Evolutionary conservation across 2,329 filamentous ascomycete species (phyloP), one percentile per base, ranked within the genome.

Genomic region (Mycosphaerelloides madeirae): DNA sequence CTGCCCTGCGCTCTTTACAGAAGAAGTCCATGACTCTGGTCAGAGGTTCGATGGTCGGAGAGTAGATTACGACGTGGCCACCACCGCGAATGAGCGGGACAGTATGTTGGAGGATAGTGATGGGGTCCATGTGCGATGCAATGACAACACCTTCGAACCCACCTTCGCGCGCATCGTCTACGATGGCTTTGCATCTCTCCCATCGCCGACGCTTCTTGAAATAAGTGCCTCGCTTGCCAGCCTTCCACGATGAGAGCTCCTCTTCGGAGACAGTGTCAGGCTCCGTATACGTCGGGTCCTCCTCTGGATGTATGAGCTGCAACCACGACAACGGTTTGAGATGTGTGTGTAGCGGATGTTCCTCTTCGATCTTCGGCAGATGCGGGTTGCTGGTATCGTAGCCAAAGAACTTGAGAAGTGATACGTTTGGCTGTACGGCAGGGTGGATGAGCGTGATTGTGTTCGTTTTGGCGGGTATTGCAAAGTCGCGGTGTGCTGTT

Each of bases 241-340:
- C 79, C 69, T 96, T 97, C 78, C 85, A 82, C 1, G 75, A 69
- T 0, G 78, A 71, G 2, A 97, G 71, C 18, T 78, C 75, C 13
- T 81, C 78, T 0, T 81, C 72, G 0, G 80, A 58, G 1, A 83
- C 72, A 0, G 69, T 62, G 0, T 79, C 73, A 0, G 88, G 84
- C 41, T 83, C 77, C 19, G 78, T 76, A 67, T 95, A 95, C 3
- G 84, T 80, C 1, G 78, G 76, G 65, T 97, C 93, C 22, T 80
- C 72, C 29, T 79, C 70, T 0, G 93, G 93, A 18, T 85, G 77
- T 13, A 96, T 71, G 4, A 98, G 79, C 67, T 97, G 91, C 2
- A 98, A 78, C 90, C 91, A 98, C 20, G 87, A 91, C 22, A 97
- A 73, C 4, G 84, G 80, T 58, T 91, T 84, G 40, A 98, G 79